Percentiles rank a stretch among this genome's conserved stretches.
phyloP scores from a whole-genome alignment of 352 stramenopile genomes.

The Elongisporangium prolatum region DNA sequence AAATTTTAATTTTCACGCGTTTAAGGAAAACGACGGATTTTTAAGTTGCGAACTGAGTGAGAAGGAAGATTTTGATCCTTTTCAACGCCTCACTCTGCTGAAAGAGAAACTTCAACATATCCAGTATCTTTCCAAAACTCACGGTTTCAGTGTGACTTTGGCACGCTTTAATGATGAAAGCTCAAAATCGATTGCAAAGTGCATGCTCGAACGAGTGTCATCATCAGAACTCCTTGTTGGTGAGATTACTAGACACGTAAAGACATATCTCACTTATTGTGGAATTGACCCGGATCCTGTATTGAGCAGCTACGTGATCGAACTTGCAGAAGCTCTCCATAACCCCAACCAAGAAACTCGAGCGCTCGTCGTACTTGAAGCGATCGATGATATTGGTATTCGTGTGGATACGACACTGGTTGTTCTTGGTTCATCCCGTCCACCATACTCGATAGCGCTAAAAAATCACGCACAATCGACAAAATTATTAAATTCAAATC shows the following conservation, averaged over 20 bases:
- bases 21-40: constrained; percentile 7
- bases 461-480: constrained; percentile 39
- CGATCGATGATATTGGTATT: constrained; percentile 22
- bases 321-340: constrained; percentile 34
- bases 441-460: constrained; percentile 49
- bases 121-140: constrained; percentile 30
- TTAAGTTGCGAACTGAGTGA: constrained; percentile 11
- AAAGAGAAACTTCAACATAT: constrained; percentile 46
- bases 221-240: constrained; percentile 24
- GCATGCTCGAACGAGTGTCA: constrained; percentile 55
- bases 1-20: constrained; percentile 21
- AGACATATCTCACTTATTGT: constrained; percentile 42
- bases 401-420: constrained; percentile 26
- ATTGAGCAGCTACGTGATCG: constrained; percentile 36
- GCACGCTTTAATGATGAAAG: constrained; percentile 53
- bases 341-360: constrained; percentile 18
- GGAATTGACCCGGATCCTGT: constrained; percentile 31
- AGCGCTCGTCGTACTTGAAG: constrained; percentile 24
- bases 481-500: constrained; percentile 32
- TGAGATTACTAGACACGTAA: constrained; percentile 40
- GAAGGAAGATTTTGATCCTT: constrained; percentile 2
- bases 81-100: constrained; percentile 28
- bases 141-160: constrained; percentile 59
- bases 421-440: constrained; percentile 32
- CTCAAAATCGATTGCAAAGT: constrained; percentile 62